A percentile compares a stretch with the other conserved stretches of the same genome.
phyloP scores from a whole-genome alignment of 2,329 filamentous ascomycete genomes.

The Chaetothyriales sp. region DNA sequence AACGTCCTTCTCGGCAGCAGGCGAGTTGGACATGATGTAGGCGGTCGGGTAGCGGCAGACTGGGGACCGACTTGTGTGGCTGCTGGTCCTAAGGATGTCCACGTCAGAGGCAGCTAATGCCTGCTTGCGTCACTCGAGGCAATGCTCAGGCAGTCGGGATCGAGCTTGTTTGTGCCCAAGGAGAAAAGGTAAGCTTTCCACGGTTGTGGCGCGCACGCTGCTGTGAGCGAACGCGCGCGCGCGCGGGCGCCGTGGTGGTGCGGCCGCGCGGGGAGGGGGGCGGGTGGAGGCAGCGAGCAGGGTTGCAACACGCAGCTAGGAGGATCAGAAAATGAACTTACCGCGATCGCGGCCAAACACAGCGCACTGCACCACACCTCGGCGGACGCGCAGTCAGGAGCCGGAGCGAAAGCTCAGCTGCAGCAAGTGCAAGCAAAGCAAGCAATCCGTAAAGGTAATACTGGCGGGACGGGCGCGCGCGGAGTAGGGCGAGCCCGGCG shows the following conservation, averaged over 20 bases:
- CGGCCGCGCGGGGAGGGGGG: too few relatives aligned
- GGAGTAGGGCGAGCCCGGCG: too few relatives aligned
- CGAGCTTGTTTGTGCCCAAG: slow-evolving; percentile 13
- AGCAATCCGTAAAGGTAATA: neutral
- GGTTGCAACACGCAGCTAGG: neutral
- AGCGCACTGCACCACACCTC: neutral
- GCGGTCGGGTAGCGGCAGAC: slow-evolving; percentile 24
- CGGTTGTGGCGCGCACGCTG: neutral
- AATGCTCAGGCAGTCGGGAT: slow-evolving; percentile 12
- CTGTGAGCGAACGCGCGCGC: neutral
- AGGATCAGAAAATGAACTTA: too few relatives aligned
- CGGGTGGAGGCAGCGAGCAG: neutral
- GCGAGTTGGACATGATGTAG: slow-evolving; percentile 88
- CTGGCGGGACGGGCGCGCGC: neutral
- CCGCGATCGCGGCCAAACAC: neutral
- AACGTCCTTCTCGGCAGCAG: slow-evolving; percentile 72
- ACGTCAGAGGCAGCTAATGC: slow-evolving; percentile 26
- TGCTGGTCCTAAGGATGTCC: slow-evolving; percentile 27
- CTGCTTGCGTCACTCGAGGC: slow-evolving; percentile 14
- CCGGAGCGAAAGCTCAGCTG: neutral
- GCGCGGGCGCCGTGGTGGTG: too few relatives aligned
- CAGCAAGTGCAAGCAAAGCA: neutral
- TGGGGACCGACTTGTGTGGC: slow-evolving; percentile 23
- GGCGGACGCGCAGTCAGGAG: neutral
- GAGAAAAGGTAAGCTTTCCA: slow-evolving; percentile 3